Conservation (phyloP, 176 grass and related monocot genomes). For the Bromus sterilis region DNA sequence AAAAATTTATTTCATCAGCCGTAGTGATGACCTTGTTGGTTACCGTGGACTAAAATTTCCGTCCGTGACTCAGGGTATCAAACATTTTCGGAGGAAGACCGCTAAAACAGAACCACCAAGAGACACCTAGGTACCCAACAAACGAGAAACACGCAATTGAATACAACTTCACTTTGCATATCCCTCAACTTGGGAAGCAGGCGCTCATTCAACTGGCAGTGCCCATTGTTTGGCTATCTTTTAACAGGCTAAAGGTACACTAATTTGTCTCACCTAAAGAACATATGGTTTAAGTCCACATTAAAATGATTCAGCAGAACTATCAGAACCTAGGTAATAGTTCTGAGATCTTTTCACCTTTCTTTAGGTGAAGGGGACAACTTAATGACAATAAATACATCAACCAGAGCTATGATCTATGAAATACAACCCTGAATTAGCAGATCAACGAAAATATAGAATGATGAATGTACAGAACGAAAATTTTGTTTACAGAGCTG, state of each 20-base stretch:
- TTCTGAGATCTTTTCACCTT: neutral
- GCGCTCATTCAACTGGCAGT: neutral
- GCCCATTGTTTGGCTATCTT: neutral
- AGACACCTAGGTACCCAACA: neutral
- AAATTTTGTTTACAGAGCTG: neutral
- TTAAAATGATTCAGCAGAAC: neutral
- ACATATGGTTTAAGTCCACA: neutral
- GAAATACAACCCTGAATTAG: neutral
- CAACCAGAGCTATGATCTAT: neutral
- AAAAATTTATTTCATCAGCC: neutral
- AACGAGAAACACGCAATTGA: neutral
- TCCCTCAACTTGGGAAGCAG: too few species aligned
- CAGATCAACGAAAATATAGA: neutral
- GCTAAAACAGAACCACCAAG: neutral
- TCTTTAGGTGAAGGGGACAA: neutral
- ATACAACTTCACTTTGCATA: too few species aligned
- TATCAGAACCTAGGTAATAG: neutral
- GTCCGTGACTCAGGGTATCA: too few species aligned
- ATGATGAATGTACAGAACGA: slow-evolving; percentile 28
- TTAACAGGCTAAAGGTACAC: neutral
- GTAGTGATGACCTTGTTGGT: neutral
- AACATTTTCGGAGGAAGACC: neutral
- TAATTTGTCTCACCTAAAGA: neutral
- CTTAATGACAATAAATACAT: neutral
- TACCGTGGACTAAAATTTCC: neutral